These are phyloP conservation scores for Botrytis tulipae DNA, from an alignment of 2,329 filamentous ascomycete genomes.

Conservation along the genomic window DNA sequence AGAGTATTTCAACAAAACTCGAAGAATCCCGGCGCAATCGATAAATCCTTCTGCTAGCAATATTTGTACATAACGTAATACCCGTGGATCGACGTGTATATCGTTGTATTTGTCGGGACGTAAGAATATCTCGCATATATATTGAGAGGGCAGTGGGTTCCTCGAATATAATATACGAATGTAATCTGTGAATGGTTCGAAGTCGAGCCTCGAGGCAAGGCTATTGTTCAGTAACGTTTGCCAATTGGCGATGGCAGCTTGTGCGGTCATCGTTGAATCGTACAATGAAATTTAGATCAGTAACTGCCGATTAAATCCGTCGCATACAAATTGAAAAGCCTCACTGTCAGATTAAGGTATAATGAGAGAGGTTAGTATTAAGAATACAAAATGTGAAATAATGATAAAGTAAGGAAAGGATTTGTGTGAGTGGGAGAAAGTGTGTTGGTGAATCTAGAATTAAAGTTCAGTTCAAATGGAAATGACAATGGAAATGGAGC, in stretches of 20 bases:
- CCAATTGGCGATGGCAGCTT: constrained; percentile 42
- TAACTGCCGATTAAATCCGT: neutral
- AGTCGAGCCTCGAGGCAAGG: constrained; percentile 51
- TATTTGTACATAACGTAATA: constrained; percentile 57
- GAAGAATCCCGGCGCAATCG: constrained; percentile 54
- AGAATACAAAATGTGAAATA: constrained; percentile 1
- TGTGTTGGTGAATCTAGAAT: constrained; percentile 8
- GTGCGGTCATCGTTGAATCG: constrained; percentile 5
- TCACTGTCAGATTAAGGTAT: neutral
- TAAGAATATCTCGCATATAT: constrained; percentile 58
- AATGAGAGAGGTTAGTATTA: neutral
- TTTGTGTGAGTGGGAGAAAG: neutral
- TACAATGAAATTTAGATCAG: neutral
- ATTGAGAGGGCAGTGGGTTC: constrained; percentile 50
- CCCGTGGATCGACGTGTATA: constrained; percentile 54
- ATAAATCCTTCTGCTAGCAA: constrained; percentile 53
- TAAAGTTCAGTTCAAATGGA: neutral
- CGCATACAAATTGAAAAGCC: neutral
- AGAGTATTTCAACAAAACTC: constrained; percentile 55
- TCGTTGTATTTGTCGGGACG: constrained; percentile 49
- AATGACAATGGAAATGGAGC: neutral
- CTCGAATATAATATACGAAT: constrained; percentile 50
- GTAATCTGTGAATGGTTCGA: constrained; percentile 53
- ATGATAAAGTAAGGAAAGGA: neutral
- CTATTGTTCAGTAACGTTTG: constrained; percentile 50